phyloP scores from a whole-genome alignment of 495 filamentous ascomycete species.

The Aspergillus haitiensis region DNA sequence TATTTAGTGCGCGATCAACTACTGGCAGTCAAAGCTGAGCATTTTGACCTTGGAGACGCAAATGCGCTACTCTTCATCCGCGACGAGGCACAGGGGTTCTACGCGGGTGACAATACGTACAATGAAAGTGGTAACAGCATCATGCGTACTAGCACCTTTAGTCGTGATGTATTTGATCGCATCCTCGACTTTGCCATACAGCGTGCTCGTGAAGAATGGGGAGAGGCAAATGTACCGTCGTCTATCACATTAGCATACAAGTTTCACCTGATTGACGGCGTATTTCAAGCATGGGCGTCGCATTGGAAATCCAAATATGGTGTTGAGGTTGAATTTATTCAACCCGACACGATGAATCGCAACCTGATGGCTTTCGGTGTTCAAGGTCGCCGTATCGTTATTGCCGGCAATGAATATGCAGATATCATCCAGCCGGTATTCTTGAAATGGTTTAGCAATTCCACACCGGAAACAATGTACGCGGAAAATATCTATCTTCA shows the following conservation, averaged over 20 bases:
- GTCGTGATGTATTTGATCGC: background rate
- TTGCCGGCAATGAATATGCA: slow-evolving; percentile 10
- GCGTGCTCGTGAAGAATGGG: background rate
- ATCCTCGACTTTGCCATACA: background rate
- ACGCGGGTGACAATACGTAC: slow-evolving; percentile 3
- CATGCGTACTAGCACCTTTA: slow-evolving; percentile 3
- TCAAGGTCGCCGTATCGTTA: slow-evolving; percentile 4
- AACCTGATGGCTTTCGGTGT: slow-evolving; percentile 5
- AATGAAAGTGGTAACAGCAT: background rate
- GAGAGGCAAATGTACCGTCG: background rate
- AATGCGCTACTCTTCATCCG: slow-evolving; percentile 13
- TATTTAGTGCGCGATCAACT: slow-evolving; percentile 9
- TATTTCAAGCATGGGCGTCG: slow-evolving; percentile 8
- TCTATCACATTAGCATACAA: slow-evolving; percentile 6
- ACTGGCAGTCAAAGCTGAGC: slow-evolving; percentile 6
- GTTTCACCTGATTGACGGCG: slow-evolving; percentile 9
- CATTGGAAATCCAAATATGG: slow-evolving; percentile 3
- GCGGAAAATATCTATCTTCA: slow-evolving; percentile 9
- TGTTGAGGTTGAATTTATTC: slow-evolving; percentile 5
- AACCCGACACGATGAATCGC: slow-evolving; percentile 8
- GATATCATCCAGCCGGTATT: slow-evolving; percentile 12
- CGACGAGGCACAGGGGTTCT: slow-evolving; percentile 12
- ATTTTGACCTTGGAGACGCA: slow-evolving; percentile 1
- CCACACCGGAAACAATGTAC: slow-evolving; percentile 6
- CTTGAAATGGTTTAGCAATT: slow-evolving; percentile 8